Evolutionary conservation across 2,329 filamentous ascomycete species (phyloP), one percentile per base, ranked within the genome.

Genomic region (Epichloe amarillans): DNA sequence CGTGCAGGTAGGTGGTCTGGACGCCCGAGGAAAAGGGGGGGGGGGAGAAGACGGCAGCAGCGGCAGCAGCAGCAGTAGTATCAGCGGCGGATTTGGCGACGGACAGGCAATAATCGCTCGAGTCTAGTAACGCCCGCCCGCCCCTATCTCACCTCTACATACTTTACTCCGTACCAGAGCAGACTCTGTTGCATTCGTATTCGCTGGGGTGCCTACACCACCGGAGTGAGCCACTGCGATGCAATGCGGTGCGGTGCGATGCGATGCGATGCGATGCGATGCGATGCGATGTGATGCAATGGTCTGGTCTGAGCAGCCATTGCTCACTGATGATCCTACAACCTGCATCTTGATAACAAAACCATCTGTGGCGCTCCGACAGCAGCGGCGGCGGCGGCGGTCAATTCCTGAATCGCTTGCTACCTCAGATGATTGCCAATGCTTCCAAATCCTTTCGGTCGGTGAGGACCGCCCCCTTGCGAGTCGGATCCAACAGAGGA

Each of bases 331-430:
- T 39, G 38, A 40, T 40, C 37, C 46, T 40, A 35, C 46, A 40
- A 21, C 5, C 15, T 37, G 36, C n/a, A n/a, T 37, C 37, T 35
- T 21, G 14, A 21, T 21, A 35, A 21, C 26, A 15, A 19, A 36
- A 17, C 37, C 33, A 23, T 35, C 49, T n/a, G 49, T 47, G 49
- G 44, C 44, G 49, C 44, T 17, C 47, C 19, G 48, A 38, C 41
- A 45, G 33, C 41, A 50, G 36, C 48, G 19, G 19, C 35, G 23
- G 36, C 41, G 41, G 40, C 19, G 40, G 40, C 19, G 19, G 19
- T 14, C 19, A 23, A 30, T 43, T 43, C 41, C 44, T 46, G 33
- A 36, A 47, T 47, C 37, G 46, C 37, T 26, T 35, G 17, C 17
- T 33, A 10, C 23, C 10, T 30, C 3, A 30, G 30, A 30, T 30